phyloP scores from a whole-genome alignment of 2,329 filamentous ascomycete species.

The Phyllosticta ampelicida region DNA sequence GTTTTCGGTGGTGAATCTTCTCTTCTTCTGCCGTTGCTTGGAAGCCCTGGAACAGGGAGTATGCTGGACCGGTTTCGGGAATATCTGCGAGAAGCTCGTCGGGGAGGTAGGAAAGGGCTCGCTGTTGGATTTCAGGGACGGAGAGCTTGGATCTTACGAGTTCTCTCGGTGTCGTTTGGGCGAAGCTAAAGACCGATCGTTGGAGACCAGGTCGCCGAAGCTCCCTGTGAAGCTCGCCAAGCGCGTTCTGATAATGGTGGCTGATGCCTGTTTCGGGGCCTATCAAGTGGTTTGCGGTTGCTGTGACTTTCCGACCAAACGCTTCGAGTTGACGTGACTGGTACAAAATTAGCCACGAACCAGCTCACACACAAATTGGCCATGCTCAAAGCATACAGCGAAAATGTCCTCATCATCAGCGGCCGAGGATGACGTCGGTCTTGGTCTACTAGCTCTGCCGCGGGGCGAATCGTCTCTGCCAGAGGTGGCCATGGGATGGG shows the following conservation, averaged over 20 bases:
- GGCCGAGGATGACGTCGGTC: conserved; percentile 3
- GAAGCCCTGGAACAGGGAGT: conserved; percentile 94
- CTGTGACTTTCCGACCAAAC: conserved; percentile 88
- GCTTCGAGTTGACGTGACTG: conserved; percentile 82
- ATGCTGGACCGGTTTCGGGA: conserved; percentile 73
- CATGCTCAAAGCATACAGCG: conserved; percentile 1
- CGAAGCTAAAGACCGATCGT: conserved; percentile 81
- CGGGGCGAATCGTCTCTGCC: conserved; percentile 20
- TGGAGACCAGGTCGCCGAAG: conserved; percentile 75
- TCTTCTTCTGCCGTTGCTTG: conserved; percentile 68
- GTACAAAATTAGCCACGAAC: neutral
- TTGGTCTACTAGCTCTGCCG: conserved; percentile 18
- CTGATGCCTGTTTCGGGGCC: conserved; percentile 38
- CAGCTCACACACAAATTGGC: neutral
- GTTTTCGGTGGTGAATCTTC: conserved; percentile 52
- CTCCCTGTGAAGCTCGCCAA: conserved; percentile 83
- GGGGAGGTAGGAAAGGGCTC: conserved; percentile 75
- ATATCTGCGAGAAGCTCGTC: conserved; percentile 86
- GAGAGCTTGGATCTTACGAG: conserved; percentile 87
- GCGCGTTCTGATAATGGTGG: conserved; percentile 71
- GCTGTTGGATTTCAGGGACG: conserved; percentile 83
- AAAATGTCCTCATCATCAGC: conserved; percentile 5
- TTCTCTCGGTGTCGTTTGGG: conserved; percentile 85
- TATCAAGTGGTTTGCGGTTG: conserved; percentile 85
- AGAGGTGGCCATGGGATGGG: conserved; percentile 20